Base-by-base conservation (phyloP, 495 filamentous ascomycete genomes). In the Neurospora sp. region DNA sequence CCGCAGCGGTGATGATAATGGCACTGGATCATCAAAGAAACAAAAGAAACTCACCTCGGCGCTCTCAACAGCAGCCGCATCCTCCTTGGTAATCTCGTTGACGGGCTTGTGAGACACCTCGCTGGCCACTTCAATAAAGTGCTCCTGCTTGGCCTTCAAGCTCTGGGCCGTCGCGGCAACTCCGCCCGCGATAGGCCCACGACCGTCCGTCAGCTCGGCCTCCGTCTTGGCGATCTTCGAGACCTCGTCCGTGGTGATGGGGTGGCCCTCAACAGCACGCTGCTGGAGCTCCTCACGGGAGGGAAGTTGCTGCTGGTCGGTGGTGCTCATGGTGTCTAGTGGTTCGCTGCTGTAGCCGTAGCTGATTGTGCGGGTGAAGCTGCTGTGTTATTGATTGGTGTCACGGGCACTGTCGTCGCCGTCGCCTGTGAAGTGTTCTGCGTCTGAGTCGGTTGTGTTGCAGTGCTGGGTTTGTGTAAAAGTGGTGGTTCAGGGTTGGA, bases 91-190 rank as follows among this genome's bases (percentile, higher is more conserved):
- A 14, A 81, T 74, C 61, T 79, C 45, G 12, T 77, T 71, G 9
- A 48, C 74, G 2, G 77, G 76, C 75, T 82, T 83, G 37, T 76
- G 75, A 1, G 78, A 74, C 12, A 82, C 73, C 41, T 81, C 75
- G 20, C 77, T 75, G 1, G 80, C 76, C n/a, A 72, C 75, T 20
- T 44, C 74, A 27, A 76, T 18, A 70, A 79, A 80, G 69, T 81
- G 78, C 70, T 77, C 72, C 72, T 81, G 79, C 31, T 71, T 70
- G 72, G 80, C 79, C 71, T 79, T 76, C 69, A 80, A 45, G 74
- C 75, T 75, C 75, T 81, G 79, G 9, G 78, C 77, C 14, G 69
- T 72, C 2, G 79, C 76, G 3, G 79, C 79, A 9, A 74, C 44
- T 2, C 79, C 79, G 12, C 78, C 76, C 41, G 75, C 76, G 68